A percentile compares a stretch with the other conserved stretches of the same genome.
These are phyloP conservation scores for Choanephora cucurbitarum DNA, from an alignment of 371 early-diverging fungal genomes.

Conservation along the genomic window DNA sequence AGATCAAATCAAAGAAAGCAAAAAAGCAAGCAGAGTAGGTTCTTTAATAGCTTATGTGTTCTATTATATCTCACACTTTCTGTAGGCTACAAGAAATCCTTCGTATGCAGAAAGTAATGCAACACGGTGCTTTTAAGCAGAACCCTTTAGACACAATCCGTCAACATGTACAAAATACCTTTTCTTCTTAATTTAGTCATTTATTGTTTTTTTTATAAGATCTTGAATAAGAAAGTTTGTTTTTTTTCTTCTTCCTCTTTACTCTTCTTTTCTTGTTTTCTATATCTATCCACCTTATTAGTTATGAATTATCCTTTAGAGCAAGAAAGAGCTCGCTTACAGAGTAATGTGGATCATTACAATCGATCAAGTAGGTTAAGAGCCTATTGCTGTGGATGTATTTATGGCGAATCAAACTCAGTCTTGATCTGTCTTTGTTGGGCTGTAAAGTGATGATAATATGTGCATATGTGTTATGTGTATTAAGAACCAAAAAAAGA, in stretches of 20 bases:
- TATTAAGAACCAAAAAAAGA: not conserved
- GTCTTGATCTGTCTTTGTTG: conserved; percentile 28
- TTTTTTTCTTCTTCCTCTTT: not conserved
- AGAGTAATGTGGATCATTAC: conserved; percentile 7
- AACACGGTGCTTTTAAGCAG: conserved; percentile 68
- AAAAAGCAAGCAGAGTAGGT: conserved; percentile 60
- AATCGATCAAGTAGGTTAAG: conserved; percentile 9
- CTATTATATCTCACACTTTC: not conserved
- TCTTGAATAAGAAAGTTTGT: not conserved
- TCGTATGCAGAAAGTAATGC: conserved; percentile 71
- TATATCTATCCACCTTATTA: not conserved
- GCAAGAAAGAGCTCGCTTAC: conserved; percentile 4
- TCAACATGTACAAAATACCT: conserved; percentile 72
- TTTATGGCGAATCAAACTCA: conserved; percentile 20
- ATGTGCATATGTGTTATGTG: not conserved
- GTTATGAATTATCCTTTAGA: conserved; percentile 1
- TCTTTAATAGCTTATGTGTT: too few relatives aligned
- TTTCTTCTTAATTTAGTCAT: conserved; percentile 29
- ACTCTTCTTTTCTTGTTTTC: not conserved
- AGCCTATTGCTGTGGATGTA: conserved; percentile 34
- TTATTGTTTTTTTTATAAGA: conserved; percentile 4
- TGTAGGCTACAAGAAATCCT: conserved; percentile 64
- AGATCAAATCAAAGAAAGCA: conserved; percentile 50
- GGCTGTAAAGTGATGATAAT: conserved; percentile 23
- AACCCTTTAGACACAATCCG: conserved; percentile 69